Conservation (phyloP, 495 filamentous ascomycete genomes). For the Aspergillus saccharolyticus region DNA sequence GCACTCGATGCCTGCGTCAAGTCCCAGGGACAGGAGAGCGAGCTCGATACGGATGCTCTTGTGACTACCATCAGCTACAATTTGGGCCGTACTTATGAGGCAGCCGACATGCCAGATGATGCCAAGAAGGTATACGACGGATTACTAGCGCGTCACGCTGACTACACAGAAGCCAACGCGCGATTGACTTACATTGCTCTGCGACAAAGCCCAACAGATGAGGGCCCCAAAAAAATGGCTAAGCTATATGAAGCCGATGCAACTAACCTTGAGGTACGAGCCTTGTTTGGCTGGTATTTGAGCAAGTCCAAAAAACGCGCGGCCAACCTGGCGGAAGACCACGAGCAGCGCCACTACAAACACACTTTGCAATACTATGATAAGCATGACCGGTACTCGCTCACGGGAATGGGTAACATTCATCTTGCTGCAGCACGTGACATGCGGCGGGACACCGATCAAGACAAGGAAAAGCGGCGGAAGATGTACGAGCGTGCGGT, state of each 20-base stretch:
- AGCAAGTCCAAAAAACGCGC: slow-evolving; percentile 75
- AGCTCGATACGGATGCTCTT: slow-evolving; percentile 78
- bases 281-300: slow-evolving; percentile 92
- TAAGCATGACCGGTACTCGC: slow-evolving; percentile 92
- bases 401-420: slow-evolving; percentile 95
- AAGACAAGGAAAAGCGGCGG: slow-evolving; percentile 82
- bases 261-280: slow-evolving; percentile 80
- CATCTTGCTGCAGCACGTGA: slow-evolving; percentile 81
- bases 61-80: slow-evolving; percentile 95
- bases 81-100: slow-evolving; percentile 92
- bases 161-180: slow-evolving; percentile 87
- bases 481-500: slow-evolving; percentile 85
- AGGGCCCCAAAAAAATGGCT: slow-evolving; percentile 76
- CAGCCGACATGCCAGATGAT: slow-evolving; percentile 70
- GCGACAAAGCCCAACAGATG: slow-evolving; percentile 74
- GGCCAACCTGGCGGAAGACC: slow-evolving; percentile 78
- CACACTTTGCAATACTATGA: slow-evolving; percentile 90
- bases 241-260: slow-evolving; percentile 76
- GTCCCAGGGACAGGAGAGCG: slow-evolving; percentile 53
- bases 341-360: slow-evolving; percentile 89
- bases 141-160: slow-evolving; percentile 70
- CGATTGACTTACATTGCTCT: slow-evolving; percentile 85
- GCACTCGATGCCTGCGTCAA: slow-evolving; percentile 81
- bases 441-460: slow-evolving; percentile 85
- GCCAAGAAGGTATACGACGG: slow-evolving; percentile 84